Evolutionary conservation across 2,329 filamentous ascomycete genomes (phyloP), one percentile per base, ranked within the genome.

Genomic region (Zopfia rhizophila): DNA sequence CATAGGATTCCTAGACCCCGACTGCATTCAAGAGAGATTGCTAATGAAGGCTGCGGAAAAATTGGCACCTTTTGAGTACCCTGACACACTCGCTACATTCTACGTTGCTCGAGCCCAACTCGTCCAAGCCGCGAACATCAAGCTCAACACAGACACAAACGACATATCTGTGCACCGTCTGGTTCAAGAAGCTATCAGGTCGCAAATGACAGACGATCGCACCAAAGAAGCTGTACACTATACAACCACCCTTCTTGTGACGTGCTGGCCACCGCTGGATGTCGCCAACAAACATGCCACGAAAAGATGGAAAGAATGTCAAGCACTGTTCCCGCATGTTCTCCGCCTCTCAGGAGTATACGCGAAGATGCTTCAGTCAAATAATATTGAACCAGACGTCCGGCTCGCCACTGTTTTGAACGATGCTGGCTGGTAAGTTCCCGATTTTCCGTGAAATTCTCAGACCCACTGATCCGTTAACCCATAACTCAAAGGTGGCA

Each of bases 261-360:
- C 39, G 13, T 19, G 38, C 14, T 48, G 45, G 45, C 45, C 45
- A 44, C 39, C 18, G 45, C 38, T 37, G n/a, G n/a, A 48, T 48
- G 45, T 38, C 45, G 11, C 38, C 45, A 36, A 30, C 38, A 17
- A 41, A 31, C 29, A 24, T 22, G 18, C 37, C 45, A 29, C 17
- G 42, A 42, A 30, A 13, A 35, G 41, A 16, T 45, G 41, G 41
- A 35, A 29, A 16, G 14, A 18, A 29, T 50, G 47, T 46, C 41
- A 28, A 27, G 35, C 35, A 12, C 18, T 50, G 2, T 50, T 36
- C 29, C 41, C 47, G 12, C 41, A 50, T 28, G 47, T 50, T 27
- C 42, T 45, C n/a, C n/a, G n/a, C n/a, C n/a, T n/a, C n/a, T n/a
- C n/a, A n/a, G n/a, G n/a, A n/a, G n/a, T n/a, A n/a, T n/a, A n/a